Evolutionary conservation across 1,284 basidiomycete species (phyloP).

Genomic region (Meripilus lineatus): DNA sequence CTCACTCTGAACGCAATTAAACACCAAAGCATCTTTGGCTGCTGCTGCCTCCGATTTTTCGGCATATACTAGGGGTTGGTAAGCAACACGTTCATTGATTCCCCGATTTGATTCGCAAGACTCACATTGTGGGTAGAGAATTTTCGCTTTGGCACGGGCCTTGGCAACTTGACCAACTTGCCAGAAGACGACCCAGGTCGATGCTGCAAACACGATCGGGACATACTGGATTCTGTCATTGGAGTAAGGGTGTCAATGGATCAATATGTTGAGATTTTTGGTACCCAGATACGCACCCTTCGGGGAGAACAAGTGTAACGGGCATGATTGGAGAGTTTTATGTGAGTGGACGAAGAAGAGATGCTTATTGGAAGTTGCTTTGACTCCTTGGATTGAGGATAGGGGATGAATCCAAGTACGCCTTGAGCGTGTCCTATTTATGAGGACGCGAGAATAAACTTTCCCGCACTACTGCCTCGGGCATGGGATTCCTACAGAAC

Average conservation of each 20-base stretch:
- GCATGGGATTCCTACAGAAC: too few relatives aligned
- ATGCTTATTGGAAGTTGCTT: too few relatives aligned
- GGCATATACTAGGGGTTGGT: constrained; percentile 41
- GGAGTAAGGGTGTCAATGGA: too few relatives aligned
- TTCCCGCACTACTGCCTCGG: too few relatives aligned
- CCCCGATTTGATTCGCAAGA: constrained; percentile 15
- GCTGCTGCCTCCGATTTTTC: constrained; percentile 40
- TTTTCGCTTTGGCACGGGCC: constrained; percentile 50
- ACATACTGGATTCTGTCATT: constrained; percentile 43
- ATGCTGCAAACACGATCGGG: constrained; percentile 45
- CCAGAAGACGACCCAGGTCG: constrained; percentile 44
- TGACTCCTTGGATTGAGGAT: too few relatives aligned
- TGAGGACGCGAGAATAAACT: too few relatives aligned
- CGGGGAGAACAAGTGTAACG: constrained; percentile 26
- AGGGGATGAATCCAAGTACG: too few relatives aligned
- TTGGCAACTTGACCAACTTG: constrained; percentile 44
- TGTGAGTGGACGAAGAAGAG: too few relatives aligned
- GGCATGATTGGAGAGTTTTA: constrained; percentile 30
- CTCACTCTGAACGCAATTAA: constrained; percentile 58
- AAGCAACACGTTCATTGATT: constrained; percentile 6
- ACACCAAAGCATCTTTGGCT: constrained; percentile 30
- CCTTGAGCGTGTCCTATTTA: too few relatives aligned
- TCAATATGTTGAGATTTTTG: too few relatives aligned
- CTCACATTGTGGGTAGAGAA: constrained; percentile 61
- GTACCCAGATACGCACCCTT: constrained; percentile 26